Conservation (phyloP, 2,329 filamentous ascomycete species). For the Chaetomiaceae sp. region DNA sequence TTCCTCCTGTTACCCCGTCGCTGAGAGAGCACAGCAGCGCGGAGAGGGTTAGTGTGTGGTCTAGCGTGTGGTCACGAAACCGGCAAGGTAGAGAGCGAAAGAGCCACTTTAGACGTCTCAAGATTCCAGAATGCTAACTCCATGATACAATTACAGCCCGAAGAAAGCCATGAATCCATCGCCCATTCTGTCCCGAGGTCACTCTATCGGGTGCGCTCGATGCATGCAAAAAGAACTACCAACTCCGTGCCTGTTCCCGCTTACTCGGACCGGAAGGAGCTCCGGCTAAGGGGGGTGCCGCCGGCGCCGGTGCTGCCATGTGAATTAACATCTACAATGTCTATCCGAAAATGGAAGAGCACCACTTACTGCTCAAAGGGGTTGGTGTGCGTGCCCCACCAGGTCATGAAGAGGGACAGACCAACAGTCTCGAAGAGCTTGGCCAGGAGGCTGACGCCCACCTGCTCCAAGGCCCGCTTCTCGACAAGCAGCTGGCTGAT, state of each 20-base stretch:
- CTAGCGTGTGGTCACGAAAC: background rate
- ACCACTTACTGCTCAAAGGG: slow-evolving; percentile 66
- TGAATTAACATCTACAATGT: slow-evolving; percentile 8
- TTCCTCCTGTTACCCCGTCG: background rate
- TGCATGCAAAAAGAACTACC: slow-evolving; percentile 7
- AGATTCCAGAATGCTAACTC: slow-evolving; percentile 17
- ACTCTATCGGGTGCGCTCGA: slow-evolving; percentile 15
- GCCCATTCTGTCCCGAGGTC: slow-evolving; percentile 13
- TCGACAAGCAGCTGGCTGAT: slow-evolving; percentile 81
- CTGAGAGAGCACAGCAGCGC: background rate
- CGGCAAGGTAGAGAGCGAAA: background rate
- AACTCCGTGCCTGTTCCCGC: background rate
- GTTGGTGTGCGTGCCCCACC: slow-evolving; percentile 95
- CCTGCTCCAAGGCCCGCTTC: slow-evolving; percentile 85
- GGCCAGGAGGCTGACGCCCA: slow-evolving; percentile 76
- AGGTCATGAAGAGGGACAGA: slow-evolving; percentile 85
- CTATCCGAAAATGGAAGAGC: background rate
- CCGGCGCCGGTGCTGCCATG: slow-evolving; percentile 17
- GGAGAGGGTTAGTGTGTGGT: background rate
- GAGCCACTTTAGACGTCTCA: background rate
- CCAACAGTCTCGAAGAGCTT: slow-evolving; percentile 91
- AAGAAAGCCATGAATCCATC: slow-evolving; percentile 9
- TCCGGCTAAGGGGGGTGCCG: slow-evolving; percentile 24
- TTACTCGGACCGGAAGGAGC: slow-evolving; percentile 25
- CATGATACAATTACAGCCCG: slow-evolving; percentile 17